Evolutionary conservation across 176 grass and related monocot genomes (phyloP), one percentile per base, ranked within the genome.

Genomic region (Microstegium vimineum): DNA sequence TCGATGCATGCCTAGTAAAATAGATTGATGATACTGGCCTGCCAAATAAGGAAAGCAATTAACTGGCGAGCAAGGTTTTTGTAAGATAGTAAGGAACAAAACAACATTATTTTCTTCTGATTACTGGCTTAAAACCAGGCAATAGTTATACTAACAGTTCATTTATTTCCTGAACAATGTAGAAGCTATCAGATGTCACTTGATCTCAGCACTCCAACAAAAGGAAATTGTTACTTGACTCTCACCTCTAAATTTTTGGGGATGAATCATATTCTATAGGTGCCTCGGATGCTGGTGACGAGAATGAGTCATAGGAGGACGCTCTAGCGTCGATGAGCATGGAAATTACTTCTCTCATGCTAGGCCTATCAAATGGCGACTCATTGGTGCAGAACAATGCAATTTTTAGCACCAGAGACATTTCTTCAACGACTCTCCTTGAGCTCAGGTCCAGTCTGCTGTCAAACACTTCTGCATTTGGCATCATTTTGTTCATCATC

Each of bases 311-410:
- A 62, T 79, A 83, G 66, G 85, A 84, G 6, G 89, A 92, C 12
- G 86, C 87, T 76, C 93, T 88, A 32, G 89, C 89, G 45, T 99
- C 89, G 0, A 95, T 89, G 45, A 99, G 82, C 97, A 99, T 99
- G n/a, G 85, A 87, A 77, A 96, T 94, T 18, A 99, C 97, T 82
- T 99, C 97, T 69, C 85, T 89, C 93, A 99, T 95, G 80, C 80
- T 99, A 77, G 97, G 97, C 64, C 97, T 91, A 62, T 99, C 97
- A 67, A 90, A 76, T 15, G 93, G 97, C 5, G 85, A 92, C 77
- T 99, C 91, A 3, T 86, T 99, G 69, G 91, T 99, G 87, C 97
- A 96, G 76, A 99, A 96, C 63, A 94, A 56, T 38, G 97, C 93
- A 78, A 99, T 99, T 61, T 95, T 99, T 56, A 99, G 63, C 57